Percentiles rank a stretch among this genome's conserved stretches.
Evolutionary conservation across 805 yeast genomes (phyloP).

Genomic region (Cyberlindnera misumaiensis): DNA sequence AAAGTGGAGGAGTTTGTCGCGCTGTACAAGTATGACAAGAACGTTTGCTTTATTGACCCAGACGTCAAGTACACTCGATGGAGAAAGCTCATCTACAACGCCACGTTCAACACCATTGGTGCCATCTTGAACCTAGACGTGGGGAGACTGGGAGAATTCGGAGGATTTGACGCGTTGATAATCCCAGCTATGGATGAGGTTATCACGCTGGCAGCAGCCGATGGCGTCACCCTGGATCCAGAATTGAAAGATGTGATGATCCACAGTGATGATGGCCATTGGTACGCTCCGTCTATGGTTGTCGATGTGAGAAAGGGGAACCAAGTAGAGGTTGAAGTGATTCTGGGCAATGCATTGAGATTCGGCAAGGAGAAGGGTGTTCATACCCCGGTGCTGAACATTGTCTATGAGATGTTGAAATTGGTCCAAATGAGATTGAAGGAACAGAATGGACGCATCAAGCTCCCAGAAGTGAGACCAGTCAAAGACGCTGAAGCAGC

Average conservation of each 20-base stretch:
- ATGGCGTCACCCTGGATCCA: slow-evolving; percentile 49
- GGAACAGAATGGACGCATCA: slow-evolving; percentile 45
- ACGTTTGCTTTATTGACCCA: slow-evolving; percentile 33
- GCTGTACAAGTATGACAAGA: slow-evolving; percentile 39
- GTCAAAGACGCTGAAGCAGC: neutral
- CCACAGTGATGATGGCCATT: slow-evolving; percentile 51
- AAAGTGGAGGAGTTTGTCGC: slow-evolving; percentile 38
- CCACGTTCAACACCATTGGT: slow-evolving; percentile 56
- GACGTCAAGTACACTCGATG: slow-evolving; percentile 51
- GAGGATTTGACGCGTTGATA: slow-evolving; percentile 34
- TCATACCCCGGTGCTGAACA: slow-evolving; percentile 52
- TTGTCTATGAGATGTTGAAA: slow-evolving; percentile 52
- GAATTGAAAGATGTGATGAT: slow-evolving; percentile 43
- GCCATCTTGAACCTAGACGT: slow-evolving; percentile 53
- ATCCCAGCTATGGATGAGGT: slow-evolving; percentile 67
- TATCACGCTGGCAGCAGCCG: slow-evolving; percentile 58
- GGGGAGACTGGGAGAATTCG: slow-evolving; percentile 44
- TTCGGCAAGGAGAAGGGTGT: slow-evolving; percentile 42
- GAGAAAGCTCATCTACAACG: slow-evolving; percentile 64
- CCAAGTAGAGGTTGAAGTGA: slow-evolving; percentile 64
- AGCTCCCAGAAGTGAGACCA: slow-evolving; percentile 38
- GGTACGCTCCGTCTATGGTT: slow-evolving; percentile 67
- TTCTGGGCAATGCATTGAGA: slow-evolving; percentile 57
- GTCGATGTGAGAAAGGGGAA: slow-evolving; percentile 62
- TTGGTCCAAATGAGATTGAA: slow-evolving; percentile 56